Conservation (phyloP, 371 early-diverging fungal species). For the Mortierella sp. region DNA sequence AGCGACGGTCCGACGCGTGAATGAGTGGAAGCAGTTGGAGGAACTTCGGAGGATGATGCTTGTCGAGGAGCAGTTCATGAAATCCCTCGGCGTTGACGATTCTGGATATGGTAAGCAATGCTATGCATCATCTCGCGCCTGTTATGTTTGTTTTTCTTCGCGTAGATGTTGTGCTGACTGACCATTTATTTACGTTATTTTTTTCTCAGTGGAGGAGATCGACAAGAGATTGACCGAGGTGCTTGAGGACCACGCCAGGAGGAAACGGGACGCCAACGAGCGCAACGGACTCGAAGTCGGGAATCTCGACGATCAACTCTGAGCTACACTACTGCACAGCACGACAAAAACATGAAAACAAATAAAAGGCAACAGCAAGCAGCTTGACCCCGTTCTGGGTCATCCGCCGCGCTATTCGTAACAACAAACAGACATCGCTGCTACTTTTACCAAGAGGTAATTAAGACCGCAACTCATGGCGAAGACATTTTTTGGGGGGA, state of each 20-base stretch:
- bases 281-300: not conserved
- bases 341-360: too few relatives aligned
- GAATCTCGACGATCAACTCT: not conserved
- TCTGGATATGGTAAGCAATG: conserved; percentile 39
- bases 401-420: too few relatives aligned
- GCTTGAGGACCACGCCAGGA: conserved; percentile 41
- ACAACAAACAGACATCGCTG: too few relatives aligned
- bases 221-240: conserved; percentile 11
- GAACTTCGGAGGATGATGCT: conserved; percentile 34
- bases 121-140: too few relatives aligned
- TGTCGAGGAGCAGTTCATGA: conserved; percentile 26
- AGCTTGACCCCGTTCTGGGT: too few relatives aligned
- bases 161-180: too few relatives aligned
- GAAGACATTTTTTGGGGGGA: too few relatives aligned
- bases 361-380: too few relatives aligned
- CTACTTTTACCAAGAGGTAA: too few relatives aligned
- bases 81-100: conserved; percentile 31
- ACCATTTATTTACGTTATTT: not conserved
- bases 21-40: conserved; percentile 49
- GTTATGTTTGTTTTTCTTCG: too few relatives aligned
- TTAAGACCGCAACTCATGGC: too few relatives aligned
- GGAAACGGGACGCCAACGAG: conserved; percentile 23
- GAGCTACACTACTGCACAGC: not conserved
- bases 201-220: conserved; percentile 10
- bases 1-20: conserved; percentile 17